Evolutionary conservation across 2,329 filamentous ascomycete genomes (phyloP).

Genomic region (Diplocarpon mali): DNA sequence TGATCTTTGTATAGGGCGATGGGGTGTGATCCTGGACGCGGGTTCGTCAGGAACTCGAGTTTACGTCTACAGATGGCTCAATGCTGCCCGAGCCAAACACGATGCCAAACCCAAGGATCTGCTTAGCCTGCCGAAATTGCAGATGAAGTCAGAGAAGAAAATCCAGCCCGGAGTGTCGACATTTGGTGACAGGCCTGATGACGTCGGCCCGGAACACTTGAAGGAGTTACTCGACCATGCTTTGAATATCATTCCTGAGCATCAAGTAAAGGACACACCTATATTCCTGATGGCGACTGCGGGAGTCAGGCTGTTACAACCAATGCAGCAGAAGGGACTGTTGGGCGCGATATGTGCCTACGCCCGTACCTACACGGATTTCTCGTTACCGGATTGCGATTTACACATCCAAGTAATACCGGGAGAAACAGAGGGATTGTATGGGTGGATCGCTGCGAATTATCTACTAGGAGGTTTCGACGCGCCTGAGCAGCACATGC

Average conservation of each 20-base stretch:
- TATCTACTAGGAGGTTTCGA: slow-evolving; percentile 91
- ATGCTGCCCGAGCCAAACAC: slow-evolving; percentile 55
- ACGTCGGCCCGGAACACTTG: slow-evolving; percentile 74
- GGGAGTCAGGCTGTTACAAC: slow-evolving; percentile 78
- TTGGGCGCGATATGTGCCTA: slow-evolving; percentile 75
- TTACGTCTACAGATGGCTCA: slow-evolving; percentile 90
- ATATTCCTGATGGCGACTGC: slow-evolving; percentile 94
- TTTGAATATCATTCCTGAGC: slow-evolving; percentile 60
- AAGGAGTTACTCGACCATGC: slow-evolving; percentile 73
- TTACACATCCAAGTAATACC: slow-evolving; percentile 89
- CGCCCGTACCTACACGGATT: slow-evolving; percentile 63
- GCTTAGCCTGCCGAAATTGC: slow-evolving; percentile 63
- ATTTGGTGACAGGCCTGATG: slow-evolving; percentile 65
- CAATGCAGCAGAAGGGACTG: slow-evolving; percentile 59
- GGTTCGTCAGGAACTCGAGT: slow-evolving; percentile 94
- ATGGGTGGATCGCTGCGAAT: slow-evolving; percentile 96
- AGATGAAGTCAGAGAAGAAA: slow-evolving; percentile 85
- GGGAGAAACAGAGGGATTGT: slow-evolving; percentile 89
- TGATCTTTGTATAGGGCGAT: slow-evolving; percentile 36
- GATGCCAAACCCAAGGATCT: slow-evolving; percentile 49
- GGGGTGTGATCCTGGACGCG: slow-evolving; percentile 93
- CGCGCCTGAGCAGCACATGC: slow-evolving; percentile 57
- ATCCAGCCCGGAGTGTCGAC: slow-evolving; percentile 87
- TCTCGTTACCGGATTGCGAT: slow-evolving; percentile 80
- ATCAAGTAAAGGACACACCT: slow-evolving; percentile 73